phyloP scores from a whole-genome alignment of 176 grass and related monocot genomes.

The Raddia distichophylla region DNA sequence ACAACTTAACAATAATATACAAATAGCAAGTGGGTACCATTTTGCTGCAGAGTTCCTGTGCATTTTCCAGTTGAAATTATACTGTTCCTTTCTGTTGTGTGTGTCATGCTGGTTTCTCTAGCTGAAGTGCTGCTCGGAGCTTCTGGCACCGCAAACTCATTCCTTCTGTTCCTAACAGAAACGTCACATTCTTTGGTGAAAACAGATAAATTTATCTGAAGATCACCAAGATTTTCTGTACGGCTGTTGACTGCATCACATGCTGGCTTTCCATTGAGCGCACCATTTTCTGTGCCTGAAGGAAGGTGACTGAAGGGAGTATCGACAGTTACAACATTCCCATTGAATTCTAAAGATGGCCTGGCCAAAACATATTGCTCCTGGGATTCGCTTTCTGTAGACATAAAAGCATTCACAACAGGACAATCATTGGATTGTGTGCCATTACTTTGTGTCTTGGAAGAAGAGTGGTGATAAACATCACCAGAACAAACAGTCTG shows the following conservation, averaged over 20 bases:
- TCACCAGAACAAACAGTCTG: slow-evolving; percentile 27
- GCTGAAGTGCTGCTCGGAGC: slow-evolving; percentile 28
- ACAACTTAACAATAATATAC: slow-evolving; percentile 29
- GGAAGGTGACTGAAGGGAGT: slow-evolving; percentile 39
- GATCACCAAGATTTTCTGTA: slow-evolving; percentile 38
- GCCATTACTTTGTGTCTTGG: slow-evolving; percentile 28
- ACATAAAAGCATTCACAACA: slow-evolving; percentile 20
- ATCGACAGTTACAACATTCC: slow-evolving; percentile 16
- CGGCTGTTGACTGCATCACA: slow-evolving; percentile 4
- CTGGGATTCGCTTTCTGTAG: slow-evolving; percentile 32
- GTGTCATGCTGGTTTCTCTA: slow-evolving; percentile 19
- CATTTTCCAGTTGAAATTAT: slow-evolving; percentile 7
- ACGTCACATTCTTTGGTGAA: slow-evolving; percentile 8
- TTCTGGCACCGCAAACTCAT: slow-evolving; percentile 8
- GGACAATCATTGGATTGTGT: slow-evolving; percentile 31
- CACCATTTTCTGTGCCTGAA: slow-evolving; percentile 14
- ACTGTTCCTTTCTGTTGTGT: slow-evolving; percentile 38
- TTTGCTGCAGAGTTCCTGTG: slow-evolving; percentile 31
- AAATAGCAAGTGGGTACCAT: slow-evolving; percentile 39
- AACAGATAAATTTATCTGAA: slow-evolving; percentile 10
- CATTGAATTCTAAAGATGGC: slow-evolving; percentile 33
- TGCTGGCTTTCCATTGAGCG: slow-evolving; percentile 6
- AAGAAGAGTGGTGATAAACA: slow-evolving; percentile 38
- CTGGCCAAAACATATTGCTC: slow-evolving; percentile 41
- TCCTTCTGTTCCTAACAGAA: slow-evolving; percentile 30